These are phyloP conservation scores for Parachaetomium inaequale DNA, from an alignment of 495 filamentous ascomycete genomes.

Conservation along the genomic window DNA sequence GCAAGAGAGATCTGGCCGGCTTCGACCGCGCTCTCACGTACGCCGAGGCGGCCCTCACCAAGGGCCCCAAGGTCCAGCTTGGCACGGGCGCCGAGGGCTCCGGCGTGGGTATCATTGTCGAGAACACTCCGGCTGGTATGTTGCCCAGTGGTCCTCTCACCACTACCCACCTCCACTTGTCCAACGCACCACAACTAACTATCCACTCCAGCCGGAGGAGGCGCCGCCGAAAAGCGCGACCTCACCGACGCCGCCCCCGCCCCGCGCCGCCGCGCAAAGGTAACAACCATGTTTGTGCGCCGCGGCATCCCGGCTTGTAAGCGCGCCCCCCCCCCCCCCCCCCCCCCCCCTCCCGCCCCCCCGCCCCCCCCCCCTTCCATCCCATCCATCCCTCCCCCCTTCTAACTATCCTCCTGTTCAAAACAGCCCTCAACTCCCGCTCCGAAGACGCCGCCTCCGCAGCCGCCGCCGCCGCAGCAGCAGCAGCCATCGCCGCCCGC, in stretches of 20 bases:
- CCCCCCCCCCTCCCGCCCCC: slow-evolving; percentile 17
- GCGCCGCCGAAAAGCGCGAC: slow-evolving; percentile 29
- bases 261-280: slow-evolving; percentile 39
- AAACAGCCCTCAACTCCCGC: slow-evolving; percentile 36
- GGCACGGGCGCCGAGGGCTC: slow-evolving; percentile 47
- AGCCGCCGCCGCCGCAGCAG: slow-evolving; percentile 13
- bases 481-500: slow-evolving; percentile 14
- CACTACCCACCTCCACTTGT: neutral
- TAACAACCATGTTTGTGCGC: slow-evolving; percentile 50
- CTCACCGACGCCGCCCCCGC: slow-evolving; percentile 27
- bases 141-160: neutral
- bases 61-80: slow-evolving; percentile 45
- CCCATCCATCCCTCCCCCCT: too few species aligned
- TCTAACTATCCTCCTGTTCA: too few species aligned
- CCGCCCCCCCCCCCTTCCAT: slow-evolving; percentile 11
- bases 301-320: slow-evolving; percentile 44
- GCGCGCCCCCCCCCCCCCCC: slow-evolving; percentile 15
- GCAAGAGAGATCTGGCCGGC: slow-evolving; percentile 44
- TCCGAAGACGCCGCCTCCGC: slow-evolving; percentile 27
- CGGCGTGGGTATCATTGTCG: slow-evolving; percentile 49
- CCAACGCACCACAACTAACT: neutral
- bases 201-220: neutral
- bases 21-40: slow-evolving; percentile 49
- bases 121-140: slow-evolving; percentile 35
- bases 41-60: slow-evolving; percentile 45